These are phyloP conservation scores for Melanomma pulvis-pyrius DNA, from an alignment of 495 filamentous ascomycete species.

Conservation along the genomic window DNA sequence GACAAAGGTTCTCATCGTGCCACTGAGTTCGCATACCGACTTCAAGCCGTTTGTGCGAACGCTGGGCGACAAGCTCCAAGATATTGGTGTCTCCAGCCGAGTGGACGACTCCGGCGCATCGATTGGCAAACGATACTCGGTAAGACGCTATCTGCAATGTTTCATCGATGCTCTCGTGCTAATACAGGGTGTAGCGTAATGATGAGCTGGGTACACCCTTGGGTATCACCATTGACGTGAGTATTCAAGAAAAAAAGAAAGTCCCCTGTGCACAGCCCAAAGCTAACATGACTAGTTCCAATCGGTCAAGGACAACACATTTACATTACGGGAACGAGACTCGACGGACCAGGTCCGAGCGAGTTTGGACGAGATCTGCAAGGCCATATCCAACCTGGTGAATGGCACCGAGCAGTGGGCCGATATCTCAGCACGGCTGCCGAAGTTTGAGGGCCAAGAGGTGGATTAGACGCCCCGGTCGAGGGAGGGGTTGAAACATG, in stretches of 20 bases:
- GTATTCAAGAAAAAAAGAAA: constrained; percentile 41
- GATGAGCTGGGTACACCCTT: constrained; percentile 53
- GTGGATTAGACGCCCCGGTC: constrained; percentile 51
- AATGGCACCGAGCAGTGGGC: constrained; percentile 68
- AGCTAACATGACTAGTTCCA: constrained; percentile 59
- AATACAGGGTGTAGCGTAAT: constrained; percentile 52
- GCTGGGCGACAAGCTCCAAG: constrained; percentile 61
- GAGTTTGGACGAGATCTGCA: constrained; percentile 65
- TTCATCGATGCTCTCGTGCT: constrained; percentile 48
- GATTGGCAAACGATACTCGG: constrained; percentile 64
- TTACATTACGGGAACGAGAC: constrained; percentile 66
- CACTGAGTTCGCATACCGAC: constrained; percentile 60
- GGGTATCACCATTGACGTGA: constrained; percentile 69
- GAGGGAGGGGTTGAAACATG: constrained; percentile 14
- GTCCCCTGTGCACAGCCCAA: constrained; percentile 61
- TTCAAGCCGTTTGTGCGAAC: constrained; percentile 60
- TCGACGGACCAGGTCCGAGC: constrained; percentile 68
- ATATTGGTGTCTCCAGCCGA: constrained; percentile 62
- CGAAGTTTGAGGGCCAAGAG: constrained; percentile 70
- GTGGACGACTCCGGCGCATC: constrained; percentile 68
- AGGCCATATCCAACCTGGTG: constrained; percentile 62
- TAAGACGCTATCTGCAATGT: constrained; percentile 42
- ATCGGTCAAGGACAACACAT: constrained; percentile 65
- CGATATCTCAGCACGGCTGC: constrained; percentile 62
- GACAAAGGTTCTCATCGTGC: constrained; percentile 70